Conservation (phyloP, 2,329 filamentous ascomycete genomes). For the Tolypocladium pustulatum region DNA sequence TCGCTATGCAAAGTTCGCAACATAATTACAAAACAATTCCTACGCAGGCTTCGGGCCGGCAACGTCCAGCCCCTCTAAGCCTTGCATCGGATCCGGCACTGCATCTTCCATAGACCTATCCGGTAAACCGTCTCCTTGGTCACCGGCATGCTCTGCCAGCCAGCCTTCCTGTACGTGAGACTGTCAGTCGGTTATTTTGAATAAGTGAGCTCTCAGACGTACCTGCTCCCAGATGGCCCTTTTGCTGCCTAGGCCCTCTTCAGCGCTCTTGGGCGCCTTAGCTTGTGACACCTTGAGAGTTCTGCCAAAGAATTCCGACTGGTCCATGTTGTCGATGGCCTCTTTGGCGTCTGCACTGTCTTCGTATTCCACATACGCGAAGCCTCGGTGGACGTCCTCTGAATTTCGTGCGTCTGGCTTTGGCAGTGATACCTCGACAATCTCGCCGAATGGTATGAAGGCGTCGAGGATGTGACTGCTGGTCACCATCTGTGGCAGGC, state of each 20-base stretch:
- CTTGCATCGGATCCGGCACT: slow-evolving; percentile 85
- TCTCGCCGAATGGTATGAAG: slow-evolving; percentile 94
- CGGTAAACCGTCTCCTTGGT: slow-evolving; percentile 52
- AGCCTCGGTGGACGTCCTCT: slow-evolving; percentile 74
- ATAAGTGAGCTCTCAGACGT: slow-evolving; percentile 17
- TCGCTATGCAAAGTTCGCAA: slow-evolving; percentile 29
- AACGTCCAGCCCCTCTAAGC: slow-evolving; percentile 83
- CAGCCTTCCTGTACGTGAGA: slow-evolving; percentile 65
- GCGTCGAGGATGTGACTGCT: slow-evolving; percentile 70
- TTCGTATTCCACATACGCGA: slow-evolving; percentile 95
- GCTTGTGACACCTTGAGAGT: slow-evolving; percentile 87
- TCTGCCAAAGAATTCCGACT: slow-evolving; percentile 85
- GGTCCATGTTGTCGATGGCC: slow-evolving; percentile 98
- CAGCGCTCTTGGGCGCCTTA: slow-evolving; percentile 80
- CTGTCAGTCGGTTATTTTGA: background rate
- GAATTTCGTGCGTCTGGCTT: slow-evolving; percentile 76
- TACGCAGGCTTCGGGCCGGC: slow-evolving; percentile 77
- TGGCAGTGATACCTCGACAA: slow-evolving; percentile 81
- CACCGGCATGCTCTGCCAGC: slow-evolving; percentile 77
- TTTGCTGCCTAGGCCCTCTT: slow-evolving; percentile 82
- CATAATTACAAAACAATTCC: slow-evolving; percentile 12
- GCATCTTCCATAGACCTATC: slow-evolving; percentile 29
- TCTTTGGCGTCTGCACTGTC: slow-evolving; percentile 77
- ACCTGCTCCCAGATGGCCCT: slow-evolving; percentile 98
- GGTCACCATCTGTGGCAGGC: slow-evolving; percentile 71